Base-by-base conservation (phyloP, 1,139 yeast genomes). In the Candida albicans region DNA sequence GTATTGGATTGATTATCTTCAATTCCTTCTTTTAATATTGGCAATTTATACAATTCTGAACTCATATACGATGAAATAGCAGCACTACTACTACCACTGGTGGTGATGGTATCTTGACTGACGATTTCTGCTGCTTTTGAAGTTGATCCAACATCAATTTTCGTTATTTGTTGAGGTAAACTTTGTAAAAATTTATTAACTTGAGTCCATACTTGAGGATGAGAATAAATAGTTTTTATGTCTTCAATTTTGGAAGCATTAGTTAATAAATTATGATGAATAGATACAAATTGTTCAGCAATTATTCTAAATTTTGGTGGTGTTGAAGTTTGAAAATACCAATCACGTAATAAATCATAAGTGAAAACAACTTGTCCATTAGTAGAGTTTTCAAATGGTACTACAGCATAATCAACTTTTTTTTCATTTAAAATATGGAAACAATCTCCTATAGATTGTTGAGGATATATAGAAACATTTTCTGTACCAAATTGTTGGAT, bases 191-290 rank as follows among this genome's bases (percentile, higher is more conserved):
- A 84, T 10, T 69, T 61, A 2, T 77, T 71, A 37, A 88, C 84
- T 60, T 93, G 99, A 3, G 97, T 95, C 99, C 99, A 93, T 0
- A 90, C 99, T 61, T 93, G 99, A 3, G 99, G 98, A 62, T 93
- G 99, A 2, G 96, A 86, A 65, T 87, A 87, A 24, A 93, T 75
- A 33, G 75, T 78, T 12, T 66, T 65, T 42, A 84, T 74, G 13
- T 75, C 61, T 1, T 67, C 56, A 1, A 82, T 54, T 28, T 70
- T 70, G 13, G 59, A 60, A 2, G 78, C 69, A 40, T 75, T 70
- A 1, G 84, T 70, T 42, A 90, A 71, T 41, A 91, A 68, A 59
- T 85, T 84, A 65, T 93, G 98, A 47, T 84, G 85, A 46, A 93
- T 87, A 0, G 86, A 67, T 2, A 93, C 97, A 58, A 80, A 86